Evolutionary conservation across 2,329 filamentous ascomycete species (phyloP), one percentile per base, ranked within the genome.

Genomic region (Hypoxylon sp.): DNA sequence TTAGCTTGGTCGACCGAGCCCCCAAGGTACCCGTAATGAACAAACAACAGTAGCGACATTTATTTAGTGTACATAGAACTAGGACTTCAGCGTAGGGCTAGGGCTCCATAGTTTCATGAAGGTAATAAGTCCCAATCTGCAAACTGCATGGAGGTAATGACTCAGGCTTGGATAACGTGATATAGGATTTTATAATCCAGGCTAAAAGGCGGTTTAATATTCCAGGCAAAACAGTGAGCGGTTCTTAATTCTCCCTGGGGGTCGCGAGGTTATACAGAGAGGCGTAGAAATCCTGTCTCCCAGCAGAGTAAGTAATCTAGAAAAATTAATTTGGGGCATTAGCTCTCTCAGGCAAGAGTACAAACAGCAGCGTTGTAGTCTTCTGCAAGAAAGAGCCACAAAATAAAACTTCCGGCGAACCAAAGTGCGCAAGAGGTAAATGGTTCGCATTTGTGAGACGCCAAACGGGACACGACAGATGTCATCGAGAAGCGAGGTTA

Each of bases 401-500:
- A 34, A 28, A 25, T 46, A 32, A 38, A 28, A n/a, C 14, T 13
- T 19, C 9, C 4, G 41, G 41, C 32, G 51, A 62, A 21, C 41
- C 6, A 53, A 23, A 41, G 48, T 9, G 11, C 23, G 32, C 46
- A 21, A 30, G n/a, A 30, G n/a, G 11, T 34, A 11, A 34, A 53
- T 17, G 11, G 53, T 60, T 63, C 30, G 36, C 38, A 52, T 32
- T 28, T 58, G 67, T 67, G 25, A 14, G 32, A 69, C 63, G 11
- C 32, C 28, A 51, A 38, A 41, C 46, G 63, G 63, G 34, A 14
- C 52, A 58, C 63, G 25, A 43, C 67, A 69, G 46, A 53, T 69
- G 63, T 67, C 67, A 69, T 64, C 46, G 59, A 66, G 48, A 57
- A 41, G 7, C 36, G 41, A 60, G 11, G 60, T 61, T 19, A 61